Evolutionary conservation across 257 asterid species (phyloP), one percentile per base, ranked within the genome.

Genomic region (Scutellaria barbata): DNA sequence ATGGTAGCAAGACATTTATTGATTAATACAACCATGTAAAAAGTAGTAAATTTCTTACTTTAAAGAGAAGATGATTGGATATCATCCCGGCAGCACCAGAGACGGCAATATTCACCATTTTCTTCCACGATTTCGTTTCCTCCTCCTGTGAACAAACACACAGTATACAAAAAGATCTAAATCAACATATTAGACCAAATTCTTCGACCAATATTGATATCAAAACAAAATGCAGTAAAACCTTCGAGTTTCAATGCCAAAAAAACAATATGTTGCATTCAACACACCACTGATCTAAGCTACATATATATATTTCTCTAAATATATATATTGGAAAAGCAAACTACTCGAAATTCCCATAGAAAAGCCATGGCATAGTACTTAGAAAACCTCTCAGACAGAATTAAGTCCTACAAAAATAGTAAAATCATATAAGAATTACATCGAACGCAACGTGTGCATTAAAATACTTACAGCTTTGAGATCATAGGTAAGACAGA

Each of bases 41-140:
- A 66, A 10, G 8, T 4, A 8, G 14, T 45, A 61, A 12, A 16
- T 22, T 17, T 54, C 82, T 83, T 81, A 92, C 98, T 82, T 92
- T 88, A 74, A 95, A 95, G 72, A 95, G 99, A 77, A 95, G 97
- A 79, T 95, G 98, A 77, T 92, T 92, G 55, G 99, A 83, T 58
- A 95, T 95, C 97, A 88, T 95, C 77, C 99, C 98, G 2, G 99
- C 98, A 60, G 99, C 99, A 69, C 99, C 99, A 0, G 99, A 95
- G 41, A 95, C 98, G 56, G 96, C 88, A 69, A 95, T 11, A 13
- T 83, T 95, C 17, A 92, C 85, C 79, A 90, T 4, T 74, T 95
- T 92, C 88, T 95, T 95, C 99, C 99, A 95, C 33, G 95, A 90
- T 67, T 76, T 78, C 3, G 96, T 88, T 87, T 92, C 97, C 79